Conservation (phyloP, 2,329 filamentous ascomycete species). For the Penicillium expansum region DNA sequence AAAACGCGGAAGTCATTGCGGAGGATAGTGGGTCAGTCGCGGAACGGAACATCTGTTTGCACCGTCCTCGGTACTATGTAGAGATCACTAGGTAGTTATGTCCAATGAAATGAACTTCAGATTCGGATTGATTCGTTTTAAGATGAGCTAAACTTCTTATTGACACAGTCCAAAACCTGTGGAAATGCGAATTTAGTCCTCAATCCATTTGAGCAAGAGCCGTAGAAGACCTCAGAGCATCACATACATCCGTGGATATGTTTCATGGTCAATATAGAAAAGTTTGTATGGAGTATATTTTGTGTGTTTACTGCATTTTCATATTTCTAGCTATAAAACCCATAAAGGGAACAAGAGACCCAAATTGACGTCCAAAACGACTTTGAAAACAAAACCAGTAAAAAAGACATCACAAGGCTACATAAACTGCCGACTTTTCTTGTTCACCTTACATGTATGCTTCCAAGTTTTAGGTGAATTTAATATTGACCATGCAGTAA, state of each 20-base stretch:
- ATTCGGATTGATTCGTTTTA: neutral
- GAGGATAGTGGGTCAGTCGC: conserved; percentile 6
- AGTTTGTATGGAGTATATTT: too few species aligned
- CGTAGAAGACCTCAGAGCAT: neutral
- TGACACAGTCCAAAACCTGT: too few species aligned
- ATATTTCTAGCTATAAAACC: neutral
- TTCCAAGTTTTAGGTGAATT: neutral
- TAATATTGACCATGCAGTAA: conserved; percentile 11
- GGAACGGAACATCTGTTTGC: conserved; percentile 11
- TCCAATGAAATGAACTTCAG: too few species aligned
- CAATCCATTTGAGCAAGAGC: too few species aligned
- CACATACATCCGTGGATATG: neutral
- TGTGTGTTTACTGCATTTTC: neutral
- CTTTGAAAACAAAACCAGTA: neutral
- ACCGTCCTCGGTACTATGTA: neutral
- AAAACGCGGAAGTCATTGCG: conserved; percentile 15
- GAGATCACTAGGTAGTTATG: neutral
- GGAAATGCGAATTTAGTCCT: too few species aligned
- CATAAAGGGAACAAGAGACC: neutral
- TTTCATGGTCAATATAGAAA: too few species aligned
- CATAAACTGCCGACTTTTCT: neutral
- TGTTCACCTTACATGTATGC: neutral
- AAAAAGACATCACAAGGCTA: neutral
- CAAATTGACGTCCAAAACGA: neutral
- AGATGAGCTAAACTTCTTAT: neutral